phyloP scores from a whole-genome alignment of 805 yeast genomes.

The Pichia manshurica region DNA sequence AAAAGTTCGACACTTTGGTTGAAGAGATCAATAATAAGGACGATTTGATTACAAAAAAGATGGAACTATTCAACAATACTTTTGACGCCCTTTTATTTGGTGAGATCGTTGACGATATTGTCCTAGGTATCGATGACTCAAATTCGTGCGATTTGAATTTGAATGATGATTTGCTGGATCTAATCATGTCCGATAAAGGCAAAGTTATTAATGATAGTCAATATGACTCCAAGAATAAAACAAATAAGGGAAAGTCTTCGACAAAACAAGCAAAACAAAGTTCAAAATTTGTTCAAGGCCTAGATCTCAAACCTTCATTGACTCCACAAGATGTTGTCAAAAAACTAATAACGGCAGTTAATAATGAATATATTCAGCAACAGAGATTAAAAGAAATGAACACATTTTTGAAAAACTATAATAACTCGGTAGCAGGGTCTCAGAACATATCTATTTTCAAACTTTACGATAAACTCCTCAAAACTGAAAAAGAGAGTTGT shows the following conservation, averaged over 20 bases:
- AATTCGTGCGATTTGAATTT: conserved; percentile 19
- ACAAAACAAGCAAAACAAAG: conserved; percentile 36
- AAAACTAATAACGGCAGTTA: conserved; percentile 47
- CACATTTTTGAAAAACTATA: conserved; percentile 48
- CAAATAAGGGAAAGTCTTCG: conserved; percentile 29
- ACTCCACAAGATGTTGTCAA: conserved; percentile 52
- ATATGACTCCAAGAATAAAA: conserved; percentile 7
- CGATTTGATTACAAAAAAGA: conserved; percentile 22
- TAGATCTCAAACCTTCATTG: conserved; percentile 53
- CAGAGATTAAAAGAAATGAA: conserved; percentile 50
- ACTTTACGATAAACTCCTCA: conserved; percentile 9
- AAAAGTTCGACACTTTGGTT: conserved; percentile 24
- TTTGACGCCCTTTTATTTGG: conserved; percentile 34
- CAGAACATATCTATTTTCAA: conserved; percentile 5
- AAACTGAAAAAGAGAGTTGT: background rate
- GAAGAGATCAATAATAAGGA: conserved; percentile 24
- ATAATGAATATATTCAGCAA: conserved; percentile 54
- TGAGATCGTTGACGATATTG: conserved; percentile 29
- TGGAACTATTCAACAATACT: conserved; percentile 31
- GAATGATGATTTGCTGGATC: conserved; percentile 23
- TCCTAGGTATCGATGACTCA: conserved; percentile 9
- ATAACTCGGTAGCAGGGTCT: conserved; percentile 15
- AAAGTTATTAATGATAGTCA: conserved; percentile 14
- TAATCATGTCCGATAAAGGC: conserved; percentile 28
- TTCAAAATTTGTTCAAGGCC: conserved; percentile 29